These are phyloP conservation scores for Didymella pinodella DNA, from an alignment of 2,329 filamentous ascomycete genomes.

Conservation along the genomic window DNA sequence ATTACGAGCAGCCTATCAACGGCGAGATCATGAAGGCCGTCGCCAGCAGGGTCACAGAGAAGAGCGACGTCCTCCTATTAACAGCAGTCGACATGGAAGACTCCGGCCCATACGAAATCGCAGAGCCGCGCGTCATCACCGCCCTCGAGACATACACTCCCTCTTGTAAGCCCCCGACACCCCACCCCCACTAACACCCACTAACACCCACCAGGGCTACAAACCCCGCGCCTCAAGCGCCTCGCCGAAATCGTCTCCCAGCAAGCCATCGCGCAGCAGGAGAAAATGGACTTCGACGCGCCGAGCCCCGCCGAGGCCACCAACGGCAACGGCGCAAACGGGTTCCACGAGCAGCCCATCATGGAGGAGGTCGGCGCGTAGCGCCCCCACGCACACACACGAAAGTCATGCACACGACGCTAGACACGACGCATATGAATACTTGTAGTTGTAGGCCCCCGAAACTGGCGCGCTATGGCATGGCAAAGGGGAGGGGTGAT, in stretches of 20 bases:
- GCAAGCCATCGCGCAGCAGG: slow-evolving; percentile 94
- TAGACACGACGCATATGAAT: slow-evolving; percentile 14
- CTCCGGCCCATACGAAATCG: slow-evolving; percentile 97
- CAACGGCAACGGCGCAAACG: slow-evolving; percentile 32
- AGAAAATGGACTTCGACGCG: slow-evolving; percentile 71
- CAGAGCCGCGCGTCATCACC: slow-evolving; percentile 93
- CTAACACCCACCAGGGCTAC: slow-evolving; percentile 72
- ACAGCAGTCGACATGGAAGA: slow-evolving; percentile 99
- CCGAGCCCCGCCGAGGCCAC: slow-evolving; percentile 29
- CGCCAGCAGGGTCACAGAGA: slow-evolving; percentile 94
- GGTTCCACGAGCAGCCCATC: slow-evolving; percentile 33
- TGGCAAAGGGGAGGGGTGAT: neutral
- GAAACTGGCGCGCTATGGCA: slow-evolving; percentile 1
- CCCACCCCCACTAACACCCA: too few relatives aligned
- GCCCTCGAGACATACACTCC: slow-evolving; percentile 98
- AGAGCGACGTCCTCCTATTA: slow-evolving; percentile 93
- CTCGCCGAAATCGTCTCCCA: slow-evolving; percentile 98
- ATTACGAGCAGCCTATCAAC: slow-evolving; percentile 99
- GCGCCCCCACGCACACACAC: neutral
- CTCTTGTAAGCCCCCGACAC: slow-evolving; percentile 73
- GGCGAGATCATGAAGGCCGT: slow-evolving; percentile 99
- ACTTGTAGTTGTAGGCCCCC: slow-evolving; percentile 14
- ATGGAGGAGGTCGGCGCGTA: slow-evolving; percentile 32
- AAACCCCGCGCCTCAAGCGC: slow-evolving; percentile 93
- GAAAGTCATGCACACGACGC: neutral